A percentile compares a stretch with the other conserved stretches of the same genome.
phyloP scores from a whole-genome alignment of 2,329 filamentous ascomycete genomes.

The Ascocoryne sarcoides region DNA sequence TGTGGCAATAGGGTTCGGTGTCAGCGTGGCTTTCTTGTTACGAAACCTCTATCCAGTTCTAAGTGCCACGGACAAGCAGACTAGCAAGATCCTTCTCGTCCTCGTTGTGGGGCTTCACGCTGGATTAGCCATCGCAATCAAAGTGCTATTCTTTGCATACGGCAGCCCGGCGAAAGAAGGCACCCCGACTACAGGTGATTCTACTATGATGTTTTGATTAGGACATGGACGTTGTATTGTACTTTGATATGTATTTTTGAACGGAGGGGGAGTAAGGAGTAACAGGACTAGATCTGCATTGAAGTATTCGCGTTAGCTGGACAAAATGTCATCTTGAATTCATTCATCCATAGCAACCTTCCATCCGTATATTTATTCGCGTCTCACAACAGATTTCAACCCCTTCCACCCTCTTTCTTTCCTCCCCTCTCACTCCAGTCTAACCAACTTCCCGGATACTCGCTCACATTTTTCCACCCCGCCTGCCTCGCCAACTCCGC shows the following conservation, averaged over 20 bases:
- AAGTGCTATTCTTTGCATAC: slow-evolving; percentile 75
- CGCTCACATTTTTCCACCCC: slow-evolving; percentile 63
- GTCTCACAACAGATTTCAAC: too few species aligned
- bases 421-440: slow-evolving; percentile 77
- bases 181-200: too few species aligned
- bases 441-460: slow-evolving; percentile 68
- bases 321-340: too few species aligned
- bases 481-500: slow-evolving; percentile 67
- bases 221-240: too few species aligned
- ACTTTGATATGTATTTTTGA: too few species aligned
- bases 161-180: too few species aligned
- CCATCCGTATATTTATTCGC: too few species aligned
- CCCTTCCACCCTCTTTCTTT: slow-evolving; percentile 11
- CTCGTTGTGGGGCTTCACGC: slow-evolving; percentile 79
- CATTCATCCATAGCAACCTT: too few species aligned
- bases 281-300: too few species aligned
- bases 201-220: slow-evolving; percentile 19
- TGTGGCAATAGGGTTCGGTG: slow-evolving; percentile 74
- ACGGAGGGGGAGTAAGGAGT: too few species aligned
- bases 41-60: slow-evolving; percentile 87
- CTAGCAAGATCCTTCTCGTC: slow-evolving; percentile 78
- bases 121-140: slow-evolving; percentile 87
- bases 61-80: slow-evolving; percentile 85
- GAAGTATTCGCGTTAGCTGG: too few species aligned
- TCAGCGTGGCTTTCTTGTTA: slow-evolving; percentile 76